A percentile compares a stretch with the other conserved stretches of the same genome.
These are phyloP conservation scores for Penicillium sp. DNA, from an alignment of 2,329 filamentous ascomycete species.

Conservation along the genomic window DNA sequence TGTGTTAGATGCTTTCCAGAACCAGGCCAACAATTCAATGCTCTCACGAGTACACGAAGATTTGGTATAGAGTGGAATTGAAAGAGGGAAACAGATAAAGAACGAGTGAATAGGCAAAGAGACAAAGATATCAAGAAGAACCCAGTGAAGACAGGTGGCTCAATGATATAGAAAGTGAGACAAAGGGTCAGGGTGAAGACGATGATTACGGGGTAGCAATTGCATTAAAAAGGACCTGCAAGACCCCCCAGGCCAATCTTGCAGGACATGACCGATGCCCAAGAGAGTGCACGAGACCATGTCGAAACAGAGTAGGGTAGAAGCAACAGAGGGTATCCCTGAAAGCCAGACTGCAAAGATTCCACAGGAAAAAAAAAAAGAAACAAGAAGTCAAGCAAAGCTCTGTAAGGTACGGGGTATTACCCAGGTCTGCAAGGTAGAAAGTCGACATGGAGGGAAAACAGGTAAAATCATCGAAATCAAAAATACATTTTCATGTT, in stretches of 20 bases:
- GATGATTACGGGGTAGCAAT: conserved; percentile 20
- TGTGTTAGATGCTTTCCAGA: conserved; percentile 10
- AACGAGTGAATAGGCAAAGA: neutral
- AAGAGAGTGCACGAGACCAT: conserved; percentile 32
- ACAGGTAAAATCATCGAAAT: neutral
- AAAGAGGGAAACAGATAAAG: neutral
- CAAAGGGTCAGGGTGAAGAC: neutral
- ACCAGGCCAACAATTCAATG: neutral
- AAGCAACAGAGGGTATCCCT: conserved; percentile 27
- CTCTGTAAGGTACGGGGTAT: conserved; percentile 28
- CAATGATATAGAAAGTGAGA: neutral
- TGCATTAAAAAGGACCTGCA: conserved; percentile 24
- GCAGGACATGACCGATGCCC: conserved; percentile 24
- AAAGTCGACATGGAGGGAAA: conserved; percentile 3
- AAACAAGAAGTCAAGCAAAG: conserved; percentile 21
- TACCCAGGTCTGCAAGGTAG: conserved; percentile 19
- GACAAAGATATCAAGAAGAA: neutral
- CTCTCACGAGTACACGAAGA: neutral
- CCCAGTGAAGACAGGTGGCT: neutral
- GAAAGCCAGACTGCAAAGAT: conserved; percentile 26
- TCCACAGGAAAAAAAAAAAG: conserved; percentile 26
- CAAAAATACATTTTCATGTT: neutral
- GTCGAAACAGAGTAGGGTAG: conserved; percentile 24
- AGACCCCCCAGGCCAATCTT: conserved; percentile 14
- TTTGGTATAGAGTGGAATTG: neutral